Evolutionary conservation across 306 rosid species (phyloP), one percentile per base, ranked within the genome.

Genomic region (Malus sylvestris): DNA sequence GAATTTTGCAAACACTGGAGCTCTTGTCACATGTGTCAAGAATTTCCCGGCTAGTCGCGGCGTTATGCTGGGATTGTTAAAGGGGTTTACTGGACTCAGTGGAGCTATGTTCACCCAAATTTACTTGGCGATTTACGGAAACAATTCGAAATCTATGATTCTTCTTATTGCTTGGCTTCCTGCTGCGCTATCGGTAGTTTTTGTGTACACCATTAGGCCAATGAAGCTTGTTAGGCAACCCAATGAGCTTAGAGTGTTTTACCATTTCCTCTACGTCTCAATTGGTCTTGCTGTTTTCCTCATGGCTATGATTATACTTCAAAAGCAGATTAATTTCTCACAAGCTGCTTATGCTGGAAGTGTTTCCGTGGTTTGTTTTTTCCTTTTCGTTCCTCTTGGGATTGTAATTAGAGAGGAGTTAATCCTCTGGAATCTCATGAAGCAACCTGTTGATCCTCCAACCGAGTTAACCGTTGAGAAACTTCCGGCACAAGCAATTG

Each of bases 1-100:
- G 40, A 85, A 83, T 23, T 84, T 82, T n/a, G 88, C 91, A 0
- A 82, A 84, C 35, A 88, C 92, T 4, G 88, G 88, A 44, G 84
- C 86, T 5, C 67, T 89, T 7, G 85, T 78, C 66, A 62, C 89
- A 0, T 83, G 85, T 25, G 84, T 87, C 74, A 85, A 83, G 75
- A 89, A 81, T 57, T 83, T 86, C 82, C 91, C 91, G 0, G 90
- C 85, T 49, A 81, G 87, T 75, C 67, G 93, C 4, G 93, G 90
- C 4, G 80, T 79, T 4, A 69, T 85, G 79, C 13, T 89, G 40
- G 93, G 93, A 4, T 68, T 86, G 52, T 78, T 86, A 66, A 86
- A 86, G 75, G 89, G 89, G 22, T 86, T 81, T 30, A 68, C 78
- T 35, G 92, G 92, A 18, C 85, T 86, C 6, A 80, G 89, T 29